phyloP scores from a whole-genome alignment of 1,284 basidiomycete species.

The Rhodofomes roseus region DNA sequence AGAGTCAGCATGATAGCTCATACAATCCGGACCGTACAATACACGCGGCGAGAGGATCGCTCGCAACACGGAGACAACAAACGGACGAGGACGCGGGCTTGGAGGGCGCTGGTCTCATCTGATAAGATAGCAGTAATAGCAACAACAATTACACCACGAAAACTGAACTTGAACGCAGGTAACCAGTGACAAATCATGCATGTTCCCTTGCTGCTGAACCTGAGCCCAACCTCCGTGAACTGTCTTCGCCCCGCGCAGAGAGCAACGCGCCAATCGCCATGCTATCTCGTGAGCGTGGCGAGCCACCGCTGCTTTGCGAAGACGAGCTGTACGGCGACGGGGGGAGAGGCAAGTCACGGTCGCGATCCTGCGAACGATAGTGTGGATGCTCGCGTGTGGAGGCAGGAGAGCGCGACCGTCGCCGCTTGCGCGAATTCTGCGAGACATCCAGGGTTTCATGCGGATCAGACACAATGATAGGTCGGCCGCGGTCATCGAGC shows the following conservation, averaged over 20 bases:
- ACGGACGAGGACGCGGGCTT: background rate
- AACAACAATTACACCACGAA: background rate
- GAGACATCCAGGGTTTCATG: constrained; percentile 8
- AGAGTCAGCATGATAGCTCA: background rate
- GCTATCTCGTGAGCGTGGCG: constrained; percentile 29
- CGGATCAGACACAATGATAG: background rate
- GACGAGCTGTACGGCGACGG: constrained; percentile 28
- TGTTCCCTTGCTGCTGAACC: constrained; percentile 14
- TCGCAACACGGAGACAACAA: background rate
- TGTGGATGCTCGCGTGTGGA: constrained; percentile 11
- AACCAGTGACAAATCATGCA: background rate
- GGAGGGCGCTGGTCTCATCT: background rate
- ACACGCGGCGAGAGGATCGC: background rate
- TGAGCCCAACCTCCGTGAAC: constrained; percentile 8
- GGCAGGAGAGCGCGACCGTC: constrained; percentile 24
- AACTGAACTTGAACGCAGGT: background rate
- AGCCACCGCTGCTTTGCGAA: constrained; percentile 25
- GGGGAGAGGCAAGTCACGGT: constrained; percentile 20
- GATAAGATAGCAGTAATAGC: background rate
- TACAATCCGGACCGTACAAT: background rate
- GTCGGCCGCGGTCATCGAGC: background rate
- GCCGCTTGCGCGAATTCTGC: constrained; percentile 24
- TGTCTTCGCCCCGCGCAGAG: constrained; percentile 26
- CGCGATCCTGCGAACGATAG: constrained; percentile 3
- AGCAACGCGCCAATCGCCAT: constrained; percentile 45